These are phyloP conservation scores for Reutealis trisperma DNA, from an alignment of 345 rosid species.

Conservation along the genomic window DNA sequence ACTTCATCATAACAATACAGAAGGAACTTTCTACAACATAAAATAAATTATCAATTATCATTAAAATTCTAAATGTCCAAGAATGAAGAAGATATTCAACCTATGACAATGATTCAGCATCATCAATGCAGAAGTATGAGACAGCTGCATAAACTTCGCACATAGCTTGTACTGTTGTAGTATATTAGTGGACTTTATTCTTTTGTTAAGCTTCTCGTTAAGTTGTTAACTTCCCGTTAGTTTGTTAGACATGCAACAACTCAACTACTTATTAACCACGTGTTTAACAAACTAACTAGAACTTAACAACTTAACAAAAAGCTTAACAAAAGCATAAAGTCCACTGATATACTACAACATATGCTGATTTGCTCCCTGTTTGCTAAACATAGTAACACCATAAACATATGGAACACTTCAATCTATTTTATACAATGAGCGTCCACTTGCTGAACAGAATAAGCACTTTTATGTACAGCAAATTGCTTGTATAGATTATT, in stretches of 20 bases:
- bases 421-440: neutral
- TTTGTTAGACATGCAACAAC: no score
- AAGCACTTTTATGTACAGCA: neutral
- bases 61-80: neutral
- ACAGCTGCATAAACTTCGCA: constrained; percentile 94
- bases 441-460: constrained; percentile 6
- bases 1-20: constrained; percentile 5
- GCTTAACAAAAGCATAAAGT: no score
- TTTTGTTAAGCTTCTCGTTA: no score
- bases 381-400: constrained; percentile 45
- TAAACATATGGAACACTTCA: neutral
- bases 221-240: no score
- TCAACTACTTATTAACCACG: no score
- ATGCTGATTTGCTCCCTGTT: constrained; percentile 85
- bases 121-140: constrained; percentile 85
- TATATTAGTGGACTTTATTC: no score
- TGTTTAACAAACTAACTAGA: no score
- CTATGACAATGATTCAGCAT: constrained; percentile 93
- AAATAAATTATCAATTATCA: neutral
- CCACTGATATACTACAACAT: no score
- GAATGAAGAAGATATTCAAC: constrained; percentile 35
- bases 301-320: no score
- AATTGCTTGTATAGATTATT: neutral
- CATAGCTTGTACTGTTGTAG: constrained; percentile 89
- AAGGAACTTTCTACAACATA: neutral